Conservation (phyloP, 2,329 filamentous ascomycete genomes). For the Sarocladium oryzae region DNA sequence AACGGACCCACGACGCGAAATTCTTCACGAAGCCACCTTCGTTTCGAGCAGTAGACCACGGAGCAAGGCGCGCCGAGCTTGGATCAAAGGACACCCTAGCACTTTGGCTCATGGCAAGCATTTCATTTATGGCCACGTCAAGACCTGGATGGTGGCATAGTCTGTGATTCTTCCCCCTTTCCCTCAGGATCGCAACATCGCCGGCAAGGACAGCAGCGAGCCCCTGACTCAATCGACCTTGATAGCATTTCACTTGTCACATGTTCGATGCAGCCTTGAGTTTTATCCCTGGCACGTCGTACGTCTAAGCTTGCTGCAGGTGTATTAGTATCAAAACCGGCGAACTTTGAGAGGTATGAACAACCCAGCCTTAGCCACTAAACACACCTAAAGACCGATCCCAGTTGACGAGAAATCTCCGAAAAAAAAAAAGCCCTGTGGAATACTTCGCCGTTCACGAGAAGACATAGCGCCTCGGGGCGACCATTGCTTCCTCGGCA, state of each 20-base stretch:
- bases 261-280: too few relatives aligned
- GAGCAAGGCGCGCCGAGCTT: neutral
- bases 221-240: too few relatives aligned
- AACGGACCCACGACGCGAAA: slow-evolving; percentile 9
- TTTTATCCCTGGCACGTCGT: neutral
- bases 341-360: neutral
- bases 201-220: neutral
- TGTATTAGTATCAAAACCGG: too few relatives aligned
- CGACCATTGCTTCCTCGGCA: too few relatives aligned
- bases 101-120: neutral
- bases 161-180: neutral
- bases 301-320: neutral
- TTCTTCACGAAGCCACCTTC: neutral
- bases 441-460: neutral
- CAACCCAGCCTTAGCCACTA: neutral
- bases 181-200: neutral
- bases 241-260: too few relatives aligned
- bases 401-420: slow-evolving; percentile 4
- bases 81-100: neutral
- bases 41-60: neutral
- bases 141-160: neutral
- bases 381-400: neutral
- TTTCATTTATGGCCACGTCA: neutral
- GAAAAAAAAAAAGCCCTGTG: neutral
- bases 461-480: too few relatives aligned